Conservation (phyloP, 495 filamentous ascomycete genomes). For the Letharia lupina region DNA sequence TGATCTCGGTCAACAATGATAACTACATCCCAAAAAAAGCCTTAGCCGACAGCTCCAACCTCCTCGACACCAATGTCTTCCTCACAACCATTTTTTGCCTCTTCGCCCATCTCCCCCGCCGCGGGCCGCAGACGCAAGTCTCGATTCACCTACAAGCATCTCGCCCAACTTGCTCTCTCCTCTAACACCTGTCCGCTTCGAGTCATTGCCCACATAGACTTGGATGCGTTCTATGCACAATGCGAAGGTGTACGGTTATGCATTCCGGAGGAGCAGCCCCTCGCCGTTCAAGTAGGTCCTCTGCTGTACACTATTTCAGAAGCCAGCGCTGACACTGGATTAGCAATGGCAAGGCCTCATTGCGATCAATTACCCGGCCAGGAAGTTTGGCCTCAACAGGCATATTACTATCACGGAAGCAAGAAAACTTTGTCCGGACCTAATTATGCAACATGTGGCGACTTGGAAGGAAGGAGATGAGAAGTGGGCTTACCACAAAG, state of each 20-base stretch:
- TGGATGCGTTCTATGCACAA: conserved; percentile 98
- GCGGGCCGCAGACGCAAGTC: conserved; percentile 43
- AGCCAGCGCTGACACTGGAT: conserved; percentile 4
- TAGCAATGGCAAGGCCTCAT: conserved; percentile 66
- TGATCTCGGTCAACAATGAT: background rate
- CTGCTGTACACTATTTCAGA: background rate
- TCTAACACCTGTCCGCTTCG: conserved; percentile 69
- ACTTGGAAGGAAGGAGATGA: conserved; percentile 90
- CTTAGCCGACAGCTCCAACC: background rate
- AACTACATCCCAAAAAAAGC: background rate
- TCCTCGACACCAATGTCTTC: conserved; percentile 30
- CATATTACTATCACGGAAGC: conserved; percentile 71
- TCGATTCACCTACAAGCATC: conserved; percentile 74
- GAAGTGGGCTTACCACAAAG: conserved; percentile 83
- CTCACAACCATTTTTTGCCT: conserved; percentile 35
- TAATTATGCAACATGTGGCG: conserved; percentile 86
- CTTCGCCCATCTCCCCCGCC: conserved; percentile 32
- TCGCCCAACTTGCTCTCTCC: conserved; percentile 63
- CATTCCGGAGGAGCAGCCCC: conserved; percentile 61
- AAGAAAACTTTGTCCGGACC: conserved; percentile 75
- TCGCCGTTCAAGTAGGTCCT: conserved; percentile 71
- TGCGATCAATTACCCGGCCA: conserved; percentile 90
- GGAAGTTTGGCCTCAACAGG: conserved; percentile 66
- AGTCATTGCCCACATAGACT: conserved; percentile 83
- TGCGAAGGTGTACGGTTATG: conserved; percentile 84